Percentiles rank a stretch among this genome's conserved stretches.
Conservation (phyloP, 2,329 filamentous ascomycete genomes). For the Neonectria ditissima region DNA sequence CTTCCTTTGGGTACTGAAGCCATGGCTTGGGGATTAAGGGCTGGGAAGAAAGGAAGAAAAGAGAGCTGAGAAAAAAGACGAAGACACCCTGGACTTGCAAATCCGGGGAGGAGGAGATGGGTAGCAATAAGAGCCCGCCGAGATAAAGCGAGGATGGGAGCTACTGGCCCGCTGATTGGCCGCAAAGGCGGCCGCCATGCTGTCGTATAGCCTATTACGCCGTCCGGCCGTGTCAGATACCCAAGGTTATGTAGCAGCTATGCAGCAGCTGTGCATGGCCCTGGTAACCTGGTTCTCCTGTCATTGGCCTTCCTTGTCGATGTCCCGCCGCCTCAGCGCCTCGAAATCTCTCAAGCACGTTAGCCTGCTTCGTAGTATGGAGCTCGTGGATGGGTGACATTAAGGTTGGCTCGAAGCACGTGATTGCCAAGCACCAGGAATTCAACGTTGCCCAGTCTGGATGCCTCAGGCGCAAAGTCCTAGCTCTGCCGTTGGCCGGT, state of each 20-base stretch:
- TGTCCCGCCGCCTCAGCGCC: conserved; percentile 31
- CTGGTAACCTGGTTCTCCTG: conserved; percentile 34
- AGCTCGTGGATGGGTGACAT: neutral
- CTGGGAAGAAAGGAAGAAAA: neutral
- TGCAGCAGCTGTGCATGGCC: conserved; percentile 24
- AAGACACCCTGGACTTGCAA: conserved; percentile 8
- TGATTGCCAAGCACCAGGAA: conserved; percentile 13
- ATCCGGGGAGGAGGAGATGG: conserved; percentile 12
- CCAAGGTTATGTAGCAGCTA: neutral
- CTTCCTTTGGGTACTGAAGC: conserved; percentile 37
- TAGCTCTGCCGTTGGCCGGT: conserved; percentile 43
- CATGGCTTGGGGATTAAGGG: conserved; percentile 28
- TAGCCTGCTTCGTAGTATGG: neutral
- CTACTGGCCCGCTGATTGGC: conserved; percentile 25
- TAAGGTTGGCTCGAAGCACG: conserved; percentile 26
- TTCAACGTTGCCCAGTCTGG: neutral
- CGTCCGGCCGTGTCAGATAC: neutral
- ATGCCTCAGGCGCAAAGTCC: conserved; percentile 48
- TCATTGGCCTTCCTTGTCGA: conserved; percentile 41
- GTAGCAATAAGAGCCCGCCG: conserved; percentile 27
- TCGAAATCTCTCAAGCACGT: conserved; percentile 4
- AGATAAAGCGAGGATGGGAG: conserved; percentile 31
- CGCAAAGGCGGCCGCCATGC: conserved; percentile 28
- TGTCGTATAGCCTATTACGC: conserved; percentile 19
- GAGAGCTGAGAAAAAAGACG: neutral